Evolutionary conservation across 2,329 filamentous ascomycete species (phyloP).

Genomic region (Laburnicola sp.): DNA sequence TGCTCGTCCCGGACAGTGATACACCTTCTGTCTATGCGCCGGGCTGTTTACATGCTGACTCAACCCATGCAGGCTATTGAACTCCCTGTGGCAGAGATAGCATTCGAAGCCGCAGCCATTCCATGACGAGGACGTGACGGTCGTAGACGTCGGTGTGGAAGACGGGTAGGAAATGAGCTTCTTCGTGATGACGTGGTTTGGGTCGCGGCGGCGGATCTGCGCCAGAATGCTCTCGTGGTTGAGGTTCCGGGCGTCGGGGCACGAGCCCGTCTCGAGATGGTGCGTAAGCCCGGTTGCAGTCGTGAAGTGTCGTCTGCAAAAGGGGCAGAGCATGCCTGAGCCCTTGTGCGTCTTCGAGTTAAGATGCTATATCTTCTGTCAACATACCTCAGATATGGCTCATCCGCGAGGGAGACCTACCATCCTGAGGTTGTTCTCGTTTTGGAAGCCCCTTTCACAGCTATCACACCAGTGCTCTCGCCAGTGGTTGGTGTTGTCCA

Average conservation of each 20-base stretch:
- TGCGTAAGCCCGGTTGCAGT: slow-evolving; percentile 59
- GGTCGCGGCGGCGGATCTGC: slow-evolving; percentile 53
- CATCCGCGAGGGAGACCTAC: slow-evolving; percentile 10
- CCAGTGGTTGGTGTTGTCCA: slow-evolving; percentile 18
- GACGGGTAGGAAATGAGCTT: slow-evolving; percentile 8
- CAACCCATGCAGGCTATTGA: slow-evolving; percentile 43
- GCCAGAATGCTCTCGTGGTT: slow-evolving; percentile 55
- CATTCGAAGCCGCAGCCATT: slow-evolving; percentile 58
- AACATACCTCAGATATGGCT: not conserved
- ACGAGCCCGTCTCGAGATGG: slow-evolving; percentile 61
- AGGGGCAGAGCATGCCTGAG: slow-evolving; percentile 55
- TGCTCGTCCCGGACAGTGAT: slow-evolving; percentile 51
- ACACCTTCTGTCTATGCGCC: slow-evolving; percentile 53
- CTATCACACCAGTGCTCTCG: slow-evolving; percentile 14
- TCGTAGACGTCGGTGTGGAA: not conserved
- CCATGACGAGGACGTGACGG: slow-evolving; percentile 46
- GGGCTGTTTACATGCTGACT: slow-evolving; percentile 60
- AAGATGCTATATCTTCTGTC: slow-evolving; percentile 51
- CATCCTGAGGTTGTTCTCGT: slow-evolving; percentile 21
- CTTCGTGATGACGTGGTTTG: slow-evolving; percentile 52
- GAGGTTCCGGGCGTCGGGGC: slow-evolving; percentile 50
- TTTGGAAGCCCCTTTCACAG: slow-evolving; percentile 25
- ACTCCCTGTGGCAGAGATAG: slow-evolving; percentile 57
- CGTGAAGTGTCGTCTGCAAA: slow-evolving; percentile 53
- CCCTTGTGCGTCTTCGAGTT: slow-evolving; percentile 57